Evolutionary conservation across 2,329 filamentous ascomycete genomes (phyloP).

Genomic region (Pleoardoris graminearum): DNA sequence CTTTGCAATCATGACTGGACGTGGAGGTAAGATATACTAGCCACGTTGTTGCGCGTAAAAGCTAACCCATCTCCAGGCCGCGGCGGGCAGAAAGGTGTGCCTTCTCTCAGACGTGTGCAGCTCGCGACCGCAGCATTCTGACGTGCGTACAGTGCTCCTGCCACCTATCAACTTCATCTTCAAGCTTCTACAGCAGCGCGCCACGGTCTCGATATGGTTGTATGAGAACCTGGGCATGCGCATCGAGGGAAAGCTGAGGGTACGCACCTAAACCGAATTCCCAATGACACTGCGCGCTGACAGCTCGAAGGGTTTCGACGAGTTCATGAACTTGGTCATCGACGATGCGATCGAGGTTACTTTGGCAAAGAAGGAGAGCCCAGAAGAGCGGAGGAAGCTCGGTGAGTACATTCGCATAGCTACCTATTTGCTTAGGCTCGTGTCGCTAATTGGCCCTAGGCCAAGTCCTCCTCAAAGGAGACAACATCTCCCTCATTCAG

Average conservation of each 20-base stretch:
- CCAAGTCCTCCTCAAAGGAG: conserved; percentile 84
- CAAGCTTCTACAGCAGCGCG: conserved; percentile 83
- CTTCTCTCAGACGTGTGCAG: conserved; percentile 9
- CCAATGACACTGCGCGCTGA: conserved; percentile 19
- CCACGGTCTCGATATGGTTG: conserved; percentile 91
- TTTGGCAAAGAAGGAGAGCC: conserved; percentile 75
- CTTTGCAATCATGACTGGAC: conserved; percentile 33
- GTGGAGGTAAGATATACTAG: conserved; percentile 31
- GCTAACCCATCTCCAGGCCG: conserved; percentile 55
- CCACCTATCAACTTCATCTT: conserved; percentile 88
- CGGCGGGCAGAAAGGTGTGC: conserved; percentile 52
- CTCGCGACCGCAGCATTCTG: conserved; percentile 16
- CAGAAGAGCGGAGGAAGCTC: conserved; percentile 75
- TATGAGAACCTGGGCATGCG: conserved; percentile 94
- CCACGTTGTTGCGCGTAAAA: conserved; percentile 1
- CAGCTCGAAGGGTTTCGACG: conserved; percentile 79
- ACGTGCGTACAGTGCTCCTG: conserved; percentile 60
- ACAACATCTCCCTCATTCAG: conserved; percentile 82
- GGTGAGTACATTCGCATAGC: conserved; percentile 58
- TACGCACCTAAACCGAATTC: conserved; percentile 49
- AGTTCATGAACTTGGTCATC: conserved; percentile 98
- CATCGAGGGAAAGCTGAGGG: conserved; percentile 95
- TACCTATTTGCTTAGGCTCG: background rate
- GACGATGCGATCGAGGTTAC: conserved; percentile 95
- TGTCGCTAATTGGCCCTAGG: conserved; percentile 53